These are phyloP conservation scores for Pyrenula massariospora DNA, from an alignment of 495 filamentous ascomycete genomes.

Conservation along the genomic window DNA sequence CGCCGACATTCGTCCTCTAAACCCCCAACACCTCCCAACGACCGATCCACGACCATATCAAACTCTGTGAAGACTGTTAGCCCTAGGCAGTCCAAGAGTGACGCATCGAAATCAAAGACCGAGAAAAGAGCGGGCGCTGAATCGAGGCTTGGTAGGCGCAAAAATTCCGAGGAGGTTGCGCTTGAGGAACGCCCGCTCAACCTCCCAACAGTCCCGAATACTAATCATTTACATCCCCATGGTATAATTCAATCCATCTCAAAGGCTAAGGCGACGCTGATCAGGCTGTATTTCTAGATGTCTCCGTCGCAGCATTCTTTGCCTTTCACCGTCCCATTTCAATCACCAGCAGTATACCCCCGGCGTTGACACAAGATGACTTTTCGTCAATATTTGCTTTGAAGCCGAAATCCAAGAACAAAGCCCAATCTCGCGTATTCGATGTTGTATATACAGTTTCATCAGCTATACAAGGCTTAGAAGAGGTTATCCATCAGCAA, in stretches of 20 bases:
- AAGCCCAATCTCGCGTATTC: slow-evolving; percentile 29
- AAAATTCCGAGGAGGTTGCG: not conserved
- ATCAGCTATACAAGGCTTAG: slow-evolving; percentile 58
- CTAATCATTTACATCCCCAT: slow-evolving; percentile 62
- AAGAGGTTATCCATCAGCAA: slow-evolving; percentile 40
- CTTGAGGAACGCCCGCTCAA: slow-evolving; percentile 26
- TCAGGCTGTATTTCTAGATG: slow-evolving; percentile 44
- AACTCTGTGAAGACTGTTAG: slow-evolving; percentile 19
- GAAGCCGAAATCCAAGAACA: slow-evolving; percentile 34
- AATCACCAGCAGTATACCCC: slow-evolving; percentile 67
- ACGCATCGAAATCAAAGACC: not conserved
- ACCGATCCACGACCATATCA: slow-evolving; percentile 30
- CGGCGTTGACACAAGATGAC: slow-evolving; percentile 52
- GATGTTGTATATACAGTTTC: slow-evolving; percentile 75
- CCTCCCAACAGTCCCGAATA: slow-evolving; percentile 75
- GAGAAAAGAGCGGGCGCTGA: not conserved
- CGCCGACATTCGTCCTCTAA: slow-evolving; percentile 44
- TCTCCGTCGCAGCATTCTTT: slow-evolving; percentile 85
- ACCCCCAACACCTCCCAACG: slow-evolving; percentile 29
- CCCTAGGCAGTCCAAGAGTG: slow-evolving; percentile 17
- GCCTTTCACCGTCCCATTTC: slow-evolving; percentile 92
- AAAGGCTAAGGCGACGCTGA: too few relatives aligned
- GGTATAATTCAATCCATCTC: slow-evolving; percentile 33
- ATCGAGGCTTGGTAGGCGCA: not conserved
- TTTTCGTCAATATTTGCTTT: slow-evolving; percentile 72